Conservation (phyloP, 495 filamentous ascomycete species). For the Talaromyces proteolyticus region DNA sequence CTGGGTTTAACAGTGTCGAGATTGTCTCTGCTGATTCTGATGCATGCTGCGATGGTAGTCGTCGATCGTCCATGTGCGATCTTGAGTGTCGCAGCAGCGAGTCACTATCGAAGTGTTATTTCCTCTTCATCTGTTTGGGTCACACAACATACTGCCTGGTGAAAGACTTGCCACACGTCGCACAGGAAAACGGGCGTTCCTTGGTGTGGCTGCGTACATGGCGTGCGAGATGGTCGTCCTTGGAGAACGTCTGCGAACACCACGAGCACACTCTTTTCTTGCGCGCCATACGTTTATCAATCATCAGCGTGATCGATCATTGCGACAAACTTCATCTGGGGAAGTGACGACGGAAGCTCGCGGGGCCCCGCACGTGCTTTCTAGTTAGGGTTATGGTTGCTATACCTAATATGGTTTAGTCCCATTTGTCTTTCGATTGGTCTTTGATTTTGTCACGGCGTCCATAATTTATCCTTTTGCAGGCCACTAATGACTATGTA, state of each 20-base stretch:
- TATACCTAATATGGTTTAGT: no score
- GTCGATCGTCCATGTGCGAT: background rate
- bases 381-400: background rate
- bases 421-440: no score
- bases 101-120: no score
- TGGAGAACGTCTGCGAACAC: slow-evolving; percentile 21
- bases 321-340: no score
- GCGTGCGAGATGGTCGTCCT: slow-evolving; percentile 23
- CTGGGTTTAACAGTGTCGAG: background rate
- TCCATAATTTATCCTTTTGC: no score
- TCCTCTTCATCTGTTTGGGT: no score
- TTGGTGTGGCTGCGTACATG: slow-evolving; percentile 28
- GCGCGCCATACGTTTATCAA: background rate
- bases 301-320: background rate
- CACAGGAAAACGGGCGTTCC: slow-evolving; percentile 26
- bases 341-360: no score
- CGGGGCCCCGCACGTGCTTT: background rate
- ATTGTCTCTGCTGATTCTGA: background rate
- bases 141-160: slow-evolving; percentile 15
- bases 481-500: no score
- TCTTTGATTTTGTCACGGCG: no score
- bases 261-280: slow-evolving; percentile 16
- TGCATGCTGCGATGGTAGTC: background rate
- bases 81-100: slow-evolving; percentile 16
- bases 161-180: slow-evolving; percentile 20